Evolutionary conservation across 2,329 filamentous ascomycete genomes (phyloP).

Genomic region (Calonectria henricotiae): DNA sequence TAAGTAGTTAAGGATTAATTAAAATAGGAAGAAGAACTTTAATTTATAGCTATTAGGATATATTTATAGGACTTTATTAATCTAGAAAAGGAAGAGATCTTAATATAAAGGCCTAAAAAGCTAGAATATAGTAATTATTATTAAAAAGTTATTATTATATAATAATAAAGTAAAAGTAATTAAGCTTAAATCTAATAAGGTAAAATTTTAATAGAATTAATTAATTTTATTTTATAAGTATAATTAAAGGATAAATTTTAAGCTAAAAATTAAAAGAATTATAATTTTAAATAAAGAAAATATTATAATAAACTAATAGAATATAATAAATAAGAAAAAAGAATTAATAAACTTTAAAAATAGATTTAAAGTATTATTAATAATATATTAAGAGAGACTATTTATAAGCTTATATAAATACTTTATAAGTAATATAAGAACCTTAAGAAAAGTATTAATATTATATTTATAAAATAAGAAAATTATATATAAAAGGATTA

Average conservation of each 20-base stretch:
- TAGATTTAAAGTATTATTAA: too few species aligned
- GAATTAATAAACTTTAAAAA: too few species aligned
- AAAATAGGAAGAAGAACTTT: not conserved
- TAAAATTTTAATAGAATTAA: not conserved
- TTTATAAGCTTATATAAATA: too few species aligned
- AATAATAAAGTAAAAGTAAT: not conserved
- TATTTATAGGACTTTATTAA: not conserved
- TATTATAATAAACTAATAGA: not conserved
- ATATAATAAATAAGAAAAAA: not conserved
- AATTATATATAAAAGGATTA: too few species aligned
- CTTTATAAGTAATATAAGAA: too few species aligned
- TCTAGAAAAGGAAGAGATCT: not conserved
- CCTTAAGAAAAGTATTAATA: too few species aligned
- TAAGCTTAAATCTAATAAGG: not conserved
- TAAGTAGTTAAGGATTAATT: not conserved
- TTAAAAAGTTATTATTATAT: not conserved
- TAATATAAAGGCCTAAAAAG: too few species aligned
- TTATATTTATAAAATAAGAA: too few species aligned
- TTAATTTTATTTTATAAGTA: not conserved
- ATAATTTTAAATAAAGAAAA: not conserved
- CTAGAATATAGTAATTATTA: too few species aligned
- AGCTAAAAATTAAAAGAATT: not conserved
- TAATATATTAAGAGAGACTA: too few species aligned
- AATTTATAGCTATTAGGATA: not conserved
- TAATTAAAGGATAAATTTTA: not conserved